Evolutionary conservation across 2,329 filamentous ascomycete genomes (phyloP), one percentile per base, ranked within the genome.

Genomic region (Fusarium phyllophilum): DNA sequence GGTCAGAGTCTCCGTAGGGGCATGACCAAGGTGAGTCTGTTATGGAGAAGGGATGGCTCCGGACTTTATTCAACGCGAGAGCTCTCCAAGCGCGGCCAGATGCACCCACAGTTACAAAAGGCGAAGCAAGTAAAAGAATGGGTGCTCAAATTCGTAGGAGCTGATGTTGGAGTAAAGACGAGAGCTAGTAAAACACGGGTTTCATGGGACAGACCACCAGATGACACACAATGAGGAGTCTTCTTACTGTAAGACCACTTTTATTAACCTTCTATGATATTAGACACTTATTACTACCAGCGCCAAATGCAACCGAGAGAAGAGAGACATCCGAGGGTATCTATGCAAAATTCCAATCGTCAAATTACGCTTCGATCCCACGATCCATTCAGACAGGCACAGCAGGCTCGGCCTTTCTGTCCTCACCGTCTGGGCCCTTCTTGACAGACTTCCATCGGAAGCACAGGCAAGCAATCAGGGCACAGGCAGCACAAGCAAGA

Each of bases 1-100:
- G 95, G 96, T 0, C 93, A 97, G 80, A 96, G 92, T 78, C 83
- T 98, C 70, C 89, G 92, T 34, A 89, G 89, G 72, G 90, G 90
- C 13, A 87, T 93, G 76, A 95, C 94, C 8, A 90, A 88, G 70
- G 84, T 96, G 33, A 87, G 91, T 70, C 82, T 97, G 48, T 82
- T 97, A 24, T 90, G 84, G 83, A 75, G 86, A 79, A 42, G 90
- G 88, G 79, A 80, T 78, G 66, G 86, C 4, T 73, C 84, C 8
- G 91, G 91, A 0, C 83, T 89, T 44, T 94, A 93, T 77, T 87
- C 84, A 8, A 80, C 84, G 3, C 84, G 83, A 29, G 86, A 88
- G 55, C 80, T 92, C 42, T 80, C 83, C 18, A 75, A 62, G 20
- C 79, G 74, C 44, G 66, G 76, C 1, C 68, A 73, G n/a, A 67